These are phyloP conservation scores for Metschnikowia colocasiae DNA, from an alignment of 805 yeast species.

Conservation along the genomic window DNA sequence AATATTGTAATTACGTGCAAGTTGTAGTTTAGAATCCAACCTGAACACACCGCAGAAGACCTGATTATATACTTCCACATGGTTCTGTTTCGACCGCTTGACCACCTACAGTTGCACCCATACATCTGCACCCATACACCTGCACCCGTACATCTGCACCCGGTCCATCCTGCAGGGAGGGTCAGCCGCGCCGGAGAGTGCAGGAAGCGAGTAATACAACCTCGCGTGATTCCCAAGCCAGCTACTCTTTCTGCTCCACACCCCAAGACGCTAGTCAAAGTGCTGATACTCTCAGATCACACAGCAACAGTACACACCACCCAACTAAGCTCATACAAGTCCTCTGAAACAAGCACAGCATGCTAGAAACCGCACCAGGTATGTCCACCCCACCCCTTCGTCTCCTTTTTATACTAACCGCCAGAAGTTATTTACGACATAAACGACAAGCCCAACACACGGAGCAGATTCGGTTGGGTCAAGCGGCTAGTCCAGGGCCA, in stretches of 20 bases:
- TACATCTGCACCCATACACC: background rate
- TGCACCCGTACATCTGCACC: background rate
- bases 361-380: constrained; percentile 3
- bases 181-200: background rate
- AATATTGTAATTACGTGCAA: background rate
- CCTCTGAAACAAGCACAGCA: background rate
- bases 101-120: too few species aligned
- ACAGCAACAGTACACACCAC: background rate
- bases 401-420: background rate
- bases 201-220: background rate
- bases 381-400: background rate
- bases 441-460: constrained; percentile 27
- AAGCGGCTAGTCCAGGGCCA: constrained; percentile 38
- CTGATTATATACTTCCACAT: too few species aligned
- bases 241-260: background rate
- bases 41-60: too few species aligned
- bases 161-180: background rate
- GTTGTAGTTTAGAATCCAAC: too few species aligned
- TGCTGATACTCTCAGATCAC: background rate
- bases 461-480: constrained; percentile 40
- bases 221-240: background rate
- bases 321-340: background rate
- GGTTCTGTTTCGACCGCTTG: too few species aligned
- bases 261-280: background rate
- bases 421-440: constrained; percentile 10